Base-by-base conservation (phyloP, 305 asterid species). In the Fraxinus paxiana region DNA sequence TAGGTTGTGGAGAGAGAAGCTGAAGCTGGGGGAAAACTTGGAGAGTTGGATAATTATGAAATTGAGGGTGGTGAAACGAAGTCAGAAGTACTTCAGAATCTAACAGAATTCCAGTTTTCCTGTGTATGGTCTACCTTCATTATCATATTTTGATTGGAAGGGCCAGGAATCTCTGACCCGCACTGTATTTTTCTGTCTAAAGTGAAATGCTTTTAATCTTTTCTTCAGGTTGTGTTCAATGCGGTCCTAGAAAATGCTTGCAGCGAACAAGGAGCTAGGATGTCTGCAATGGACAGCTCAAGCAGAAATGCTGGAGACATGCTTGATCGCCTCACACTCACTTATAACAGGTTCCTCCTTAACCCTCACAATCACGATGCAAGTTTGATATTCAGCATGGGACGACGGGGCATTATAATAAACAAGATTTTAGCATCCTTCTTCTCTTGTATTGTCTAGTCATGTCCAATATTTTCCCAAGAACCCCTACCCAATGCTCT, bases 281-380 rank as follows among this genome's bases (percentile, higher is more conserved):
- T 96, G 99, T 94, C 97, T 85, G 98, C 99, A 9, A 96, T 96
- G 99, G 99, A 96, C 81, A 96, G 99, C 86, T 96, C 99, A 86
- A 96, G 98, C 89, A 90, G 97, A 85, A 96, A 96, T 83, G 99
- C 98, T 30, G 98, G 99, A 61, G 99, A 96, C 0, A 90, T 96
- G 98, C 99, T 96, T 88, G 99, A 96, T 85, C 97, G 97, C 31
- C 97, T 96, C 87, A 94, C 99, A 6, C 95, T 96, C 73, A 89
- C 97, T 70, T 96, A 96, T 85, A 96, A 94, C 96, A 96, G 98
- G 99, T 93, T 81, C 75, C 26, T 17, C 17, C 46, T 75, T 79
- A 73, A 85, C 75, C 83, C 77, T 77, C 31, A 12, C 54, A 43
- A 73, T 48, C 74, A 43, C 17, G 15, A 54, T 76, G 20, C 59